Percentiles rank a stretch among this genome's conserved stretches.
phyloP scores from a whole-genome alignment of 148 eudicot genomes.

The Silene latifolia region DNA sequence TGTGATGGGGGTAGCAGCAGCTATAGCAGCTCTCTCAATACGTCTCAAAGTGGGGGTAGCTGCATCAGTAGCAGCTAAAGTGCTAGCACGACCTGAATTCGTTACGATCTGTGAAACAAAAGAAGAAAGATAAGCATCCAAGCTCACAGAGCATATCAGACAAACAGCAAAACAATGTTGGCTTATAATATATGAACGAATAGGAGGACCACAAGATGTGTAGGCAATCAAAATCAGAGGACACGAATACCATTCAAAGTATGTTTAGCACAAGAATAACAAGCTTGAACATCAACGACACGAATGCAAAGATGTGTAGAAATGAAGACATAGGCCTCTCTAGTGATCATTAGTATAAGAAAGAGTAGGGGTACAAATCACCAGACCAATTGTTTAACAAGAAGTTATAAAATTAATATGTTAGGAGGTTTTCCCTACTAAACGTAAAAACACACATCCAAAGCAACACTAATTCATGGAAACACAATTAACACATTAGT shows the following conservation, averaged over 20 bases:
- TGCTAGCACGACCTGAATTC: conserved; percentile 94
- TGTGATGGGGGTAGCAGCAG: conserved; percentile 95
- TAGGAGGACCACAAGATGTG: neutral
- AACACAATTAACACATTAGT: neutral
- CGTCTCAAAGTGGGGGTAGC: conserved; percentile 94
- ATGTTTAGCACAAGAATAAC: neutral
- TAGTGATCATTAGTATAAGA: neutral
- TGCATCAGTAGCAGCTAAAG: conserved; percentile 95
- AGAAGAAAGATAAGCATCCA: neutral
- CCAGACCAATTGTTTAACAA: neutral
- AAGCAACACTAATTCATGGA: neutral
- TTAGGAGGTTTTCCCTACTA: neutral
- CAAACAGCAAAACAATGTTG: conserved; percentile 1
- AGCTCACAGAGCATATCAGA: neutral
- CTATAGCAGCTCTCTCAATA: conserved; percentile 98
- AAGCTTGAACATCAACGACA: neutral
- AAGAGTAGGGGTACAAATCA: neutral
- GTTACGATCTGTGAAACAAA: conserved; percentile 65
- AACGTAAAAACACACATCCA: neutral
- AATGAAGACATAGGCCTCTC: neutral
- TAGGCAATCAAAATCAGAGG: neutral
- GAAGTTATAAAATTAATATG: neutral
- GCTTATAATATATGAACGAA: neutral
- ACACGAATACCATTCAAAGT: neutral
- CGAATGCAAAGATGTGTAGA: no score